Base-by-base conservation (phyloP, 192 early-diverging fungal genomes). In the Umbelopsis vinacea region DNA sequence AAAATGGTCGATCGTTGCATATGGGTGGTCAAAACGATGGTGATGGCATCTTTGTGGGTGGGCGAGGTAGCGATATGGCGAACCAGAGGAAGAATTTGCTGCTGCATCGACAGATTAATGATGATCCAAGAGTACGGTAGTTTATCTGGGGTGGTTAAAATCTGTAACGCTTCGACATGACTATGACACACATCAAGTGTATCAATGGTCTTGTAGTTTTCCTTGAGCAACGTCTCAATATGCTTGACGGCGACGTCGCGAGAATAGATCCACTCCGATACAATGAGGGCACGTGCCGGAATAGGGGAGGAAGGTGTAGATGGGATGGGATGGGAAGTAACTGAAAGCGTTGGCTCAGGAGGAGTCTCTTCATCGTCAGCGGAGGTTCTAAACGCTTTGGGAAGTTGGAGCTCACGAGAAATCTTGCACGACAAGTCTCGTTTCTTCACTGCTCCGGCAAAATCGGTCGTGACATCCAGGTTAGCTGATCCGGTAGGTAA, bases 21-120 rank as follows among this genome's bases (percentile, higher is more conserved):
- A 9, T 84, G 86, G 5, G 84, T 85, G 1, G 86, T 88, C n/a
- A 88, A 77, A 8, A 88, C 78, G 14, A 85, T 70, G 0, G 80
- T 74, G 38, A 71, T 72, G 2, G 79, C 68, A 15, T 74, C 26
- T 6, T 67, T 47, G 3, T 78, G 74, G 0, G 35, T 12, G 3
- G 54, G 22, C 6, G 74, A 74, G 23, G 54, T 24, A 52, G 66
- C 70, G 4, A 83, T 76, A n/a, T 40, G 47, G 17, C 69, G 54
- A 17, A 72, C 54, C 22, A 83, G 66, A 3, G 63, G 43, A 33
- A 88, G 63, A 14, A 88, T 82, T 4, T 82, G 74, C 45, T 80
- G 76, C 46, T 84, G 80, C 4, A 81, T 81, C 4, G 74, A n/a
- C 26, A 88, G 48, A 46, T 84, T 85, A 53, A 88, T 75, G n/a